A percentile compares a stretch with the other conserved stretches of the same genome.
Conservation (phyloP, 2,329 filamentous ascomycete species). For the Elsinoe perseae region DNA sequence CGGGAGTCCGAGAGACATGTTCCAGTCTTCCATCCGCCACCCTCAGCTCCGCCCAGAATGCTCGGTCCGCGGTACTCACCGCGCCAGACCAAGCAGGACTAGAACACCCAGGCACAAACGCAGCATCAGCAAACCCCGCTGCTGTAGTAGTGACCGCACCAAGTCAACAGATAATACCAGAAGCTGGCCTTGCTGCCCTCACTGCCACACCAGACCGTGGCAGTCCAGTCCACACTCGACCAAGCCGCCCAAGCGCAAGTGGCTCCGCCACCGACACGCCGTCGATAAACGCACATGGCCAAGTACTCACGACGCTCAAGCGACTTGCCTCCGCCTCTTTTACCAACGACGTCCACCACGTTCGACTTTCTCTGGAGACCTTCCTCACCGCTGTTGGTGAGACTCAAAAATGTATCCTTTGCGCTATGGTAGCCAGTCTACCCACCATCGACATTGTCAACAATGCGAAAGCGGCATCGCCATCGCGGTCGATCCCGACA, state of each 20-base stretch:
- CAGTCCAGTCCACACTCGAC: not conserved
- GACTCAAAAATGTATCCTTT: slow-evolving; percentile 2
- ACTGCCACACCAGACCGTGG: not conserved
- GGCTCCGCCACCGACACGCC: not conserved
- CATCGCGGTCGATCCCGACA: not conserved
- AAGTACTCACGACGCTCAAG: not conserved
- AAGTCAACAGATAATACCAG: too few relatives aligned
- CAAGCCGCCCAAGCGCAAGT: not conserved
- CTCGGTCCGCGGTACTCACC: too few relatives aligned
- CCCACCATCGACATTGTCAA: not conserved
- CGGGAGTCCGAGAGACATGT: too few relatives aligned
- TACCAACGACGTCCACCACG: not conserved
- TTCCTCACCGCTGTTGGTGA: slow-evolving; percentile 1
- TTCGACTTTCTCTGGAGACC: slow-evolving; percentile 2
- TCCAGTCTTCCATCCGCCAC: too few relatives aligned
- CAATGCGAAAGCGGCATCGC: not conserved
- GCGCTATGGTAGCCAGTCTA: not conserved
- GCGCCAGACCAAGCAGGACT: not conserved
- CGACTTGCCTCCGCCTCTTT: not conserved
- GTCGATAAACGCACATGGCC: not conserved
- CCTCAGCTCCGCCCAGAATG: too few relatives aligned
- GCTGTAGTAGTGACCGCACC: not conserved
- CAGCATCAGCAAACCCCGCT: too few relatives aligned
- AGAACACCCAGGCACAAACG: too few relatives aligned
- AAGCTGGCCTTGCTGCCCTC: too few relatives aligned